A percentile compares a stretch with the other conserved stretches of the same genome.
Conservation (phyloP, 116 monocot species). For the Zostera marina region DNA sequence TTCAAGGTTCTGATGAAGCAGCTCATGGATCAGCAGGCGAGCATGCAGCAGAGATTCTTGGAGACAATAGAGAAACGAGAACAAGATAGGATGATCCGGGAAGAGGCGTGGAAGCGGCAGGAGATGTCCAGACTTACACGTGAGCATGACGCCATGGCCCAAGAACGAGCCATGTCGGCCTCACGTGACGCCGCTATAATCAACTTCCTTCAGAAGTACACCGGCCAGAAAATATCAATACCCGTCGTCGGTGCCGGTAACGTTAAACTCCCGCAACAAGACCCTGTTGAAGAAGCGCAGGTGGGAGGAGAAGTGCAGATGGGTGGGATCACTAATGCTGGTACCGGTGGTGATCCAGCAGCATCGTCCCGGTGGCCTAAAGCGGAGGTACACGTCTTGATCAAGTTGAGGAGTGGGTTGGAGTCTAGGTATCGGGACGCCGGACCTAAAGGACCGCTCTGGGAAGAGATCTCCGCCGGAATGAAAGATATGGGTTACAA, state of each 20-base stretch:
- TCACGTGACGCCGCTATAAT: constrained; percentile 50
- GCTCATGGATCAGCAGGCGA: constrained; percentile 72
- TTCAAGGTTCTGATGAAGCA: constrained; percentile 76
- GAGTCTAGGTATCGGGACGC: constrained; percentile 54
- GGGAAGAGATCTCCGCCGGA: constrained; percentile 87
- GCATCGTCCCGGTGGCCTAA: constrained; percentile 83
- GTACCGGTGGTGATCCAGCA: constrained; percentile 6
- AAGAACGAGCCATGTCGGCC: constrained; percentile 49
- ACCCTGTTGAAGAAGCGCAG: constrained; percentile 2
- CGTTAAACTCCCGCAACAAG: not conserved
- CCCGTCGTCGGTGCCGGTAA: not conserved
- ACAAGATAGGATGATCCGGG: constrained; percentile 31
- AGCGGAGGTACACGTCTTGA: constrained; percentile 66
- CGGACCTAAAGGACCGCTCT: constrained; percentile 77
- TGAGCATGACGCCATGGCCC: constrained; percentile 43
- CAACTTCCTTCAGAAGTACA: constrained; percentile 50
- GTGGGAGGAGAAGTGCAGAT: not conserved
- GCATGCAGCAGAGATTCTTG: constrained; percentile 61
- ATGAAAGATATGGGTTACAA: constrained; percentile 68
- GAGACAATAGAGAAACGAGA: constrained; percentile 29
- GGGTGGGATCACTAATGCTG: not conserved
- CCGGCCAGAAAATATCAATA: constrained; percentile 12
- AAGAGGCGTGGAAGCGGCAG: constrained; percentile 79
- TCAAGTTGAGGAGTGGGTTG: constrained; percentile 47
- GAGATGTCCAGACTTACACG: constrained; percentile 48